A percentile compares a stretch with the other conserved stretches of the same genome.
phyloP scores from a whole-genome alignment of 768 basidiomycete genomes.

The Austroboletus eburneus region DNA sequence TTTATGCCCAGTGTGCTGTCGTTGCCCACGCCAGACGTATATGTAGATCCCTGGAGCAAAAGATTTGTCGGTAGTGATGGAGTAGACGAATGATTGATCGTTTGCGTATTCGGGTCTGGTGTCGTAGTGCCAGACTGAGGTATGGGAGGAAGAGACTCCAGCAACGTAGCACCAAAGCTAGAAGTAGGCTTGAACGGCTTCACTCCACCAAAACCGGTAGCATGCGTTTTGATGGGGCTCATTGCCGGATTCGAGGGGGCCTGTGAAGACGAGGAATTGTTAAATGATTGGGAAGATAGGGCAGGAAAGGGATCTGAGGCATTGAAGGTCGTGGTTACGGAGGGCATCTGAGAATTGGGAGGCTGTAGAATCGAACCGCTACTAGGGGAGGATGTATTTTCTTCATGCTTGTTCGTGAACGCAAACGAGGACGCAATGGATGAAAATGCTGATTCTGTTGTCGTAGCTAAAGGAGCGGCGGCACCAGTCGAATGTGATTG shows the following conservation, averaged over 20 bases:
- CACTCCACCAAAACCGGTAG: slow-evolving; percentile 54
- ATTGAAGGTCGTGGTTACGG: slow-evolving; percentile 39
- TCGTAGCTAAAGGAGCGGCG: slow-evolving; percentile 23
- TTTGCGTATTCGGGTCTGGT: slow-evolving; percentile 31
- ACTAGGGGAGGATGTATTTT: slow-evolving; percentile 3
- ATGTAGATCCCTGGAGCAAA: slow-evolving; percentile 9
- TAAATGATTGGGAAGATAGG: slow-evolving; percentile 50
- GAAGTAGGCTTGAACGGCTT: slow-evolving; percentile 83
- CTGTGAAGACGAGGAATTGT: slow-evolving; percentile 33
- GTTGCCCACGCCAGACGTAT: slow-evolving; percentile 7
- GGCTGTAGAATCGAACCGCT: slow-evolving; percentile 13
- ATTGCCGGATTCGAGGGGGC: slow-evolving; percentile 33
- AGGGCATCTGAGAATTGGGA: slow-evolving; percentile 30
- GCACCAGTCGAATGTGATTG: slow-evolving; percentile 26
- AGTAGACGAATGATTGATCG: slow-evolving; percentile 10
- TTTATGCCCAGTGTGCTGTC: slow-evolving; percentile 29
- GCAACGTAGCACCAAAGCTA: slow-evolving; percentile 70
- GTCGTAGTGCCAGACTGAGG: slow-evolving; percentile 53
- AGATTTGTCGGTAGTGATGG: slow-evolving; percentile 25
- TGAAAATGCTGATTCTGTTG: slow-evolving; percentile 49
- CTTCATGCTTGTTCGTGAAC: slow-evolving; percentile 35
- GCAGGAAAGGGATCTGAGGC: slow-evolving; percentile 46
- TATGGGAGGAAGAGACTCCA: slow-evolving; percentile 73
- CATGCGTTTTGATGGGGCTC: slow-evolving; percentile 37
- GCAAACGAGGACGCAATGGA: slow-evolving; percentile 73